These are phyloP conservation scores for Harringtonia aguacate DNA, from an alignment of 2,329 filamentous ascomycete species.

Conservation along the genomic window DNA sequence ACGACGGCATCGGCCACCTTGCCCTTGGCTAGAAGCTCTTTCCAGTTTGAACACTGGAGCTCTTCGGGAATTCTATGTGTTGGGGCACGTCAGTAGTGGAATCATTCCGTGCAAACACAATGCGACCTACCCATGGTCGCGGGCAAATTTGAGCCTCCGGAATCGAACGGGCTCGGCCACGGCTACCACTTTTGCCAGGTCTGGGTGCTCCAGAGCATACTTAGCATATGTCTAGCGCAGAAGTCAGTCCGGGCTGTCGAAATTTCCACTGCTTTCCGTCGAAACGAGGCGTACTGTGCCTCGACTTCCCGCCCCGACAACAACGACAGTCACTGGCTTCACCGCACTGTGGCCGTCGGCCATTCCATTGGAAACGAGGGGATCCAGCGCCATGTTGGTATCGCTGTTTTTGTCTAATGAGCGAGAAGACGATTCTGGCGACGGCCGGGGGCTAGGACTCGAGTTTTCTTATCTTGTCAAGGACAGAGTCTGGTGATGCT, in stretches of 20 bases:
- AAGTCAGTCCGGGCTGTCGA: no score
- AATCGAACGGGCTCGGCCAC: background rate
- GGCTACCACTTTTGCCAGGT: background rate
- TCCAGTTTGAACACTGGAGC: background rate
- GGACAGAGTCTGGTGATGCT: background rate
- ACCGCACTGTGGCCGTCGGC: background rate
- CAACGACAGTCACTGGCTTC: background rate
- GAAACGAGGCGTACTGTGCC: background rate
- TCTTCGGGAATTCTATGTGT: background rate
- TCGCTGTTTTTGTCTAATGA: no score
- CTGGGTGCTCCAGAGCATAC: background rate
- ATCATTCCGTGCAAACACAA: background rate
- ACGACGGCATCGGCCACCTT: slow-evolving; percentile 1
- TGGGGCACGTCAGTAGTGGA: background rate
- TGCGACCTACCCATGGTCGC: background rate
- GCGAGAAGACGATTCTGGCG: no score
- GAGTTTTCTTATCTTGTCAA: background rate
- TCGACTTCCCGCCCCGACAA: background rate
- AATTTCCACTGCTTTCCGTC: no score
- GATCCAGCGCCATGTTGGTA: no score
- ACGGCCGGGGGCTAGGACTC: no score
- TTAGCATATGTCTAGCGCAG: background rate
- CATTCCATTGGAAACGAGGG: background rate
- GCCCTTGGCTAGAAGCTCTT: background rate
- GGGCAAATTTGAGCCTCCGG: background rate